phyloP scores from a whole-genome alignment of 176 grass and related monocot species.

The Eragrostis curvula region DNA sequence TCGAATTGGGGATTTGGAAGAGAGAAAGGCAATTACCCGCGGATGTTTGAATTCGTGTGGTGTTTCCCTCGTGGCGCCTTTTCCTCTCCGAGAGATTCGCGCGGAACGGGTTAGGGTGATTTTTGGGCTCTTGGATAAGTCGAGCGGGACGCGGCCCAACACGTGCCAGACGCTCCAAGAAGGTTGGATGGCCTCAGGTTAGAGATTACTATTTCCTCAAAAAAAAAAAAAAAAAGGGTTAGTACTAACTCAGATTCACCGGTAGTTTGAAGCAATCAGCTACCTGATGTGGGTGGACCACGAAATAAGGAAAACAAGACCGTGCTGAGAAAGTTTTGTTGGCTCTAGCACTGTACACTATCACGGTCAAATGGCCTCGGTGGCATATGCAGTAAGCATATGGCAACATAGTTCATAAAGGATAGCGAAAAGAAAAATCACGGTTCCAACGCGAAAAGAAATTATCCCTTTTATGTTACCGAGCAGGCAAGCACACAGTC shows the following conservation, averaged over 20 bases:
- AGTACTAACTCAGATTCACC: too few relatives aligned
- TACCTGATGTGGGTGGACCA: too few relatives aligned
- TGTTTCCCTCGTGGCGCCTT: conserved; percentile 39
- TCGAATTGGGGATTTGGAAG: conserved; percentile 43
- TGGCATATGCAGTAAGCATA: neutral
- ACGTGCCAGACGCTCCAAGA: conserved; percentile 20
- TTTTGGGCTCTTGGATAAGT: conserved; percentile 22
- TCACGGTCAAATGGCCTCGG: neutral
- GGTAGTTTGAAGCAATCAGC: too few relatives aligned
- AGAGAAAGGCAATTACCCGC: conserved; percentile 27
- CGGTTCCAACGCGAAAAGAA: neutral
- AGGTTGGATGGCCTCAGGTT: conserved; percentile 1
- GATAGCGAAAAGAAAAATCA: neutral
- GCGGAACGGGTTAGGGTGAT: neutral
- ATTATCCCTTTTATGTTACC: conserved; percentile 6
- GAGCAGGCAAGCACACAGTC: conserved; percentile 16
- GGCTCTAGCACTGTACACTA: neutral
- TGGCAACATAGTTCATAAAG: neutral
- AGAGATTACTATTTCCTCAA: neutral
- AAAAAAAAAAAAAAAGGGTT: too few relatives aligned
- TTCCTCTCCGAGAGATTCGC: neutral
- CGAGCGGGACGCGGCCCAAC: neutral
- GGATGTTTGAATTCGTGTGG: conserved; percentile 38
- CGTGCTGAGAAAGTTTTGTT: neutral
- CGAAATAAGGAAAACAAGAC: too few relatives aligned